Base-by-base conservation (phyloP, 2,329 filamentous ascomycete genomes). In the Aspergillus phoenicis region DNA sequence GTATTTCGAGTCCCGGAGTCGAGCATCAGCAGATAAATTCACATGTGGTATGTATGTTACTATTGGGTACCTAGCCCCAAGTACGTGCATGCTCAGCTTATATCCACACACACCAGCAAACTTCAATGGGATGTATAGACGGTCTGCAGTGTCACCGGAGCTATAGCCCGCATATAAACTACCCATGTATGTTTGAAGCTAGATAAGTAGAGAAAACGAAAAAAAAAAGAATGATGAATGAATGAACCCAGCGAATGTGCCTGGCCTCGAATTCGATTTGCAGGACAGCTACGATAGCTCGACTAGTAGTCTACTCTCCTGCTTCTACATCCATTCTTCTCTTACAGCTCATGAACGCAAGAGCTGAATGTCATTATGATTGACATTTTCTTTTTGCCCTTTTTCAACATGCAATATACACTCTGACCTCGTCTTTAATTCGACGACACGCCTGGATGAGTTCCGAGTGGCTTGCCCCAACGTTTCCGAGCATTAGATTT, bases 111-210 rank as follows among this genome's bases (percentile, higher is more conserved):
- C 11, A 5, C 11, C 33, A 62, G 55, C 55, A 62, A 51, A 61
- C 51, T 58, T 61, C 55, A 58, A 60, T 56, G 45, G 36, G 26
- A 48, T 57, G 48, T 36, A 55, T 43, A 39, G 26, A 41, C 33
- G 22, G 48, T 24, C 52, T 60, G 58, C 45, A 20, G 58, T 60
- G 52, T 60, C 47, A 60, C 52, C 15, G 43, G 24, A 51, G n/a
- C 15, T 30, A n/a, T 30, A 17, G 10, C 8, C 47, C 13, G 30
- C 26, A 33, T 51, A 33, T 51, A 22, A 11, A 51, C 7, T 11
- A 33, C 22, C 4, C 15, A 30, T 36, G 33, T 36, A 51, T 28
- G 47, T 20, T 33, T 51, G 24, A 28, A 30, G 45, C 24, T 28
- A 13, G 45, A n/a, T 49, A n/a, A 15, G 33, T 15, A 36, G 11